Evolutionary conservation across 2,329 filamentous ascomycete genomes (phyloP).

Genomic region (Blumeria hordei): DNA sequence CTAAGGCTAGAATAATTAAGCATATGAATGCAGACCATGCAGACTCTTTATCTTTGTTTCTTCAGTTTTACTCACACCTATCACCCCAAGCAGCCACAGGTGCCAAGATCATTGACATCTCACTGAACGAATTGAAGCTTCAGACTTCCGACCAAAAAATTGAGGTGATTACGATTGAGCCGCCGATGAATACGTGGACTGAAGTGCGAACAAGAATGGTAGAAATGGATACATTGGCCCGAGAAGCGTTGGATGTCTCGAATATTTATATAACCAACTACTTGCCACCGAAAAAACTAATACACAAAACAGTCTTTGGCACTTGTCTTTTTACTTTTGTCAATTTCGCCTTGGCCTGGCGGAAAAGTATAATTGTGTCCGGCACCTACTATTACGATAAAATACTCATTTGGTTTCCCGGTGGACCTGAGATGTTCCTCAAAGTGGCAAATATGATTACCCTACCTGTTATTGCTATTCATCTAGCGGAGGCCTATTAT

Average conservation of each 20-base stretch:
- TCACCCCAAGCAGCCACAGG: slow-evolving; percentile 28
- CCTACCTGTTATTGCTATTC: slow-evolving; percentile 34
- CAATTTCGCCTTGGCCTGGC: slow-evolving; percentile 20
- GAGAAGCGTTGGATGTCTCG: slow-evolving; percentile 32
- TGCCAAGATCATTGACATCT: slow-evolving; percentile 40
- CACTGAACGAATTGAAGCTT: slow-evolving; percentile 36
- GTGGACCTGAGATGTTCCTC: slow-evolving; percentile 31
- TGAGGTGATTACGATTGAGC: slow-evolving; percentile 36
- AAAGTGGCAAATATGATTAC: slow-evolving; percentile 35
- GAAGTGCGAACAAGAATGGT: slow-evolving; percentile 50
- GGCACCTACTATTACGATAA: slow-evolving; percentile 25
- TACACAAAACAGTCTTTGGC: slow-evolving; percentile 28
- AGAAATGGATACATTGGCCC: slow-evolving; percentile 40
- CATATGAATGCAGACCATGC: slow-evolving; percentile 80
- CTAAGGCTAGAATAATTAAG: slow-evolving; percentile 38
- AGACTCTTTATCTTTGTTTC: slow-evolving; percentile 49
- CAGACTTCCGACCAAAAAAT: slow-evolving; percentile 22
- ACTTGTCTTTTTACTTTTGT: slow-evolving; percentile 29
- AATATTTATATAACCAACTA: slow-evolving; percentile 20
- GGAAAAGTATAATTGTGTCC: slow-evolving; percentile 24
- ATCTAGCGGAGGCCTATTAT: slow-evolving; percentile 35
- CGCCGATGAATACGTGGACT: slow-evolving; percentile 40
- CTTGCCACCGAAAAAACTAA: slow-evolving; percentile 9
- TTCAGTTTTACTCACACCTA: slow-evolving; percentile 44
- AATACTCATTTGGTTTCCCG: slow-evolving; percentile 27